phyloP scores from a whole-genome alignment of 73 alveolate genomes.

The Tetrahymena borealis region DNA sequence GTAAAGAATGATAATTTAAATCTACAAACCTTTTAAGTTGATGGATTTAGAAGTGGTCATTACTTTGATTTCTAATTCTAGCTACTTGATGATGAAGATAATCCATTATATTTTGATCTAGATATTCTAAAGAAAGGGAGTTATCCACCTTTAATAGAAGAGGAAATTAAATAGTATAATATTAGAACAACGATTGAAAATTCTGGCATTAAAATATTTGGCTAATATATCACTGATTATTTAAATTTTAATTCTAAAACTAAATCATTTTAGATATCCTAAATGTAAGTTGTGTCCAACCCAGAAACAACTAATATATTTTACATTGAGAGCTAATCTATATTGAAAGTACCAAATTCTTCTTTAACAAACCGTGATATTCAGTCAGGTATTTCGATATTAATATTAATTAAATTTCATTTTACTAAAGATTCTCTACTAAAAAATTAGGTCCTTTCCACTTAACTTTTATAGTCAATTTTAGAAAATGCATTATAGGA shows the following conservation, averaged over 20 bases:
- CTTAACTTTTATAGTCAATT: neutral
- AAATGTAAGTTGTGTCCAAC: neutral
- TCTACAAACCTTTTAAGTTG: neutral
- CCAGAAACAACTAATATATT: neutral
- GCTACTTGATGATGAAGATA: neutral
- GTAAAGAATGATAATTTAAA: neutral
- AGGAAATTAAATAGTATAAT: neutral
- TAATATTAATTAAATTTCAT: neutral
- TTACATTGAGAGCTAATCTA: neutral
- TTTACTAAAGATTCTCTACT: neutral
- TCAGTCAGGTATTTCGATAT: neutral
- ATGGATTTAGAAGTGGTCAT: neutral
- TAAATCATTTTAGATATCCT: neutral
- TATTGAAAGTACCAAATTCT: neutral
- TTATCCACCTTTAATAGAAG: neutral
- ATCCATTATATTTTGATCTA: neutral
- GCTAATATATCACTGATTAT: neutral
- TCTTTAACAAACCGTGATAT: neutral
- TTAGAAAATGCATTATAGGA: neutral
- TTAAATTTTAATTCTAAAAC: neutral
- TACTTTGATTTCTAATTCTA: neutral
- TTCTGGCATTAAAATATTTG: neutral
- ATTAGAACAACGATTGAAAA: neutral
- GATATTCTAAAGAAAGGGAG: neutral
- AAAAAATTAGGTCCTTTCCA: neutral